Evolutionary conservation across 2,329 filamentous ascomycete species (phyloP).

Genomic region (Calonectria henricotiae): DNA sequence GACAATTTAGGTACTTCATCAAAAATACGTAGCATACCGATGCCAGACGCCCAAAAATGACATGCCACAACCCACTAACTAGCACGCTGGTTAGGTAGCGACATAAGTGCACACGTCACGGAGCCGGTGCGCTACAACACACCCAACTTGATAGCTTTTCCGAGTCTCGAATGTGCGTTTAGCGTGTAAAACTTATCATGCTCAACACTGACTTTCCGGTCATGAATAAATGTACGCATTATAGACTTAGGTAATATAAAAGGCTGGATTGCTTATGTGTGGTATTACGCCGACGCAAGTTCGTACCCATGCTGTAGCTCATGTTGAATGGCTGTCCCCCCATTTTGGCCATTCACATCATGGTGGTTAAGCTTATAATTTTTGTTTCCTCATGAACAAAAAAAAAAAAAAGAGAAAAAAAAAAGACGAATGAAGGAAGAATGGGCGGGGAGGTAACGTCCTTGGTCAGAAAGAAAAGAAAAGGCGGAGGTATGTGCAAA

Average conservation of each 20-base stretch:
- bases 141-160: neutral
- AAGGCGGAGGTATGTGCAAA: neutral
- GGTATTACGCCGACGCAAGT: constrained; percentile 38
- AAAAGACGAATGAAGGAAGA: constrained; percentile 33
- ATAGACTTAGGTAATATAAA: constrained; percentile 35
- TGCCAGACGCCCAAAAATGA: constrained; percentile 5
- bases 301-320: constrained; percentile 52
- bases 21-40: constrained; percentile 7
- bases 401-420: constrained; percentile 33
- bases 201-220: neutral
- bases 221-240: constrained; percentile 34
- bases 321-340: constrained; percentile 56
- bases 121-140: neutral
- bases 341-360: constrained; percentile 48
- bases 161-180: neutral
- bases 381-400: constrained; percentile 44
- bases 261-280: constrained; percentile 33
- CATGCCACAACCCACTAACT: constrained; percentile 9
- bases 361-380: constrained; percentile 49
- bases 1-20: constrained; percentile 13
- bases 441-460: constrained; percentile 10
- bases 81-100: neutral
- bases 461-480: constrained; percentile 21
- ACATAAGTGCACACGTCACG: constrained; percentile 5
- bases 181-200: neutral